phyloP scores from a whole-genome alignment of 495 filamentous ascomycete genomes.

The Letharia columbiana region DNA sequence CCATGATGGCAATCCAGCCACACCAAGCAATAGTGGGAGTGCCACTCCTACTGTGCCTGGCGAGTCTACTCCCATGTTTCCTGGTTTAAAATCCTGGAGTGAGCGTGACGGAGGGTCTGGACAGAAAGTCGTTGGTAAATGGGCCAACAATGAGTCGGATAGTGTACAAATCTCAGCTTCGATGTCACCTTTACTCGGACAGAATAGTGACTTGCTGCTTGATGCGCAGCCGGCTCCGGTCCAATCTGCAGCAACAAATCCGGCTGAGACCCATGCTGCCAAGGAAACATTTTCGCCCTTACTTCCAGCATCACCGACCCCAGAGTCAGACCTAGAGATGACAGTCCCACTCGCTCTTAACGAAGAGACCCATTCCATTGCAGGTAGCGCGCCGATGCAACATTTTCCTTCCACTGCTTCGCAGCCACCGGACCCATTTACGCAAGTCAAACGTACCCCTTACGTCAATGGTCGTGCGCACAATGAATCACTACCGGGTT shows the following conservation, averaged over 20 bases:
- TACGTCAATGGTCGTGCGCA: conserved; percentile 11
- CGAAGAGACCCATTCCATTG: neutral
- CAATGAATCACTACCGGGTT: neutral
- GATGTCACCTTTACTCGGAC: neutral
- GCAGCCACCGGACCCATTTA: conserved; percentile 18
- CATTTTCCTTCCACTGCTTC: conserved; percentile 20
- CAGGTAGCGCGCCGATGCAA: neutral
- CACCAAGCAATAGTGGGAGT: neutral
- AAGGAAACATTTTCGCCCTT: neutral
- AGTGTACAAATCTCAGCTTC: neutral
- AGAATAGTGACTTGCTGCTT: neutral
- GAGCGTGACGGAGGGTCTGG: neutral
- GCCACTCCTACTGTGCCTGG: neutral
- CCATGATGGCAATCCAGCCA: neutral
- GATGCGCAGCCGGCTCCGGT: neutral
- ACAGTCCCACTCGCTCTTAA: conserved; percentile 13
- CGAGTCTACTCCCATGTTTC: neutral
- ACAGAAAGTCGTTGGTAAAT: neutral
- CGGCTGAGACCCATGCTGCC: neutral
- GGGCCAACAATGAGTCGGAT: neutral
- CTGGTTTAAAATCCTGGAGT: neutral
- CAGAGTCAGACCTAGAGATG: conserved; percentile 22
- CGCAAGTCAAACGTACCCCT: conserved; percentile 27
- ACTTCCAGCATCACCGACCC: neutral
- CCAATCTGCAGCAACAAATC: neutral